Evolutionary conservation across 176 grass and related monocot species (phyloP), one percentile per base, ranked within the genome.

Genomic region (Eragrostis curvula): DNA sequence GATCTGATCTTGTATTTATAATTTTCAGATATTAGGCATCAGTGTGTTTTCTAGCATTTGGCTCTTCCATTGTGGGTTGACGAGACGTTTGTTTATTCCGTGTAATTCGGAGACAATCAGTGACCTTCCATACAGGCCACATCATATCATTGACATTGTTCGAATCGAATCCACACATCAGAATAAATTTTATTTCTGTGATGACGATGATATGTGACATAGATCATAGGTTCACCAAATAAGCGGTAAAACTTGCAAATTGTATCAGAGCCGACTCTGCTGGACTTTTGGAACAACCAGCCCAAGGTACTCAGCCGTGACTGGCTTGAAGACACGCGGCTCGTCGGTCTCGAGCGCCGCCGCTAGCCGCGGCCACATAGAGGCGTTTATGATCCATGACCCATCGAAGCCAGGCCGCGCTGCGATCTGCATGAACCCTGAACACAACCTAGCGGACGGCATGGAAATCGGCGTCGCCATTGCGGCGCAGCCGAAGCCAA

Each of bases 41-140:
- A 36, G 4, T 36, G 32, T 36, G 32, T 4, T 36, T 36, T 36
- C 32, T 36, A 36, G 32, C 32, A 36, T 36, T 36, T 36, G 32
- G 32, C 2, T 36, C 32, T 36, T 36, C 32, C 32, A 36, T 36
- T 36, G 2, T 36, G 2, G 32, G 32, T 36, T 32, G 27, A 62
- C 81, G 49, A 89, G n/a, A 85, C 91, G 83, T 83, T 96, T 25
- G 74, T 91, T 61, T 84, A 36, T 36, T 36, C n/a, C n/a, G n/a
- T n/a, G n/a, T n/a, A n/a, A n/a, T n/a, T n/a, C n/a, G n/a, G n/a
- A n/a, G n/a, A n/a, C n/a, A n/a, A n/a, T n/a, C n/a, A n/a, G n/a
- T n/a, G n/a, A 36, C 32, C 32, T 36, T 36, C 32, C 32, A 36
- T 36, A 36, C 32, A 36, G 32, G 3, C 32, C 32, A 36, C 32